Percentiles rank a stretch among this genome's conserved stretches.
phyloP scores from a whole-genome alignment of 2,329 filamentous ascomycete species.

The Nigrospora sphaerica region DNA sequence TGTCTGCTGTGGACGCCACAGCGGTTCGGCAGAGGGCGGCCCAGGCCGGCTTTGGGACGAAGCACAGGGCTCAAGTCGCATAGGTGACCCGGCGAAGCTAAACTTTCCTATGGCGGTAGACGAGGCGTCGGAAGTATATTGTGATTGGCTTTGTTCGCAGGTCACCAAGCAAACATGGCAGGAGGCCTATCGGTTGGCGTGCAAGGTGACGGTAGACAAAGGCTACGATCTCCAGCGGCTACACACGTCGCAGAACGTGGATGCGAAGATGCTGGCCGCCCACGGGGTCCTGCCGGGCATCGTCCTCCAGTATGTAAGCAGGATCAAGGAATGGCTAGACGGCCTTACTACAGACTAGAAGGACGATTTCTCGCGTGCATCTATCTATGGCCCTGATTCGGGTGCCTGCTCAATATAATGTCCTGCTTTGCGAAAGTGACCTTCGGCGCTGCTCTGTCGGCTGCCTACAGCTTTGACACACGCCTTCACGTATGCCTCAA shows the following conservation, averaged over 20 bases:
- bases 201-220: too few species aligned
- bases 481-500: too few species aligned
- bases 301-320: too few species aligned
- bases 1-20: background rate
- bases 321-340: background rate
- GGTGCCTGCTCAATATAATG: slow-evolving; percentile 1
- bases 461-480: background rate
- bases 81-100: too few species aligned
- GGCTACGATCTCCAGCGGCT: slow-evolving; percentile 1
- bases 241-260: background rate
- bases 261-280: background rate
- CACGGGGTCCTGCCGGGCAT: slow-evolving; percentile 1
- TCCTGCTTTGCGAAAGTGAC: slow-evolving; percentile 2
- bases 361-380: background rate
- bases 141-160: background rate
- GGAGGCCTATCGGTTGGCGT: background rate
- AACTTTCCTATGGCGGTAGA: background rate
- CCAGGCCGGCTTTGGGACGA: too few species aligned
- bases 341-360: background rate
- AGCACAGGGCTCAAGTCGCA: slow-evolving; percentile 1
- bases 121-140: background rate
- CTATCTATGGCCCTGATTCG: too few species aligned
- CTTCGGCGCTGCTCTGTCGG: background rate
- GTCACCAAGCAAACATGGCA: slow-evolving; percentile 1
- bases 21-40: too few species aligned